A percentile compares a stretch with the other conserved stretches of the same genome.
These are phyloP conservation scores for Pseudomonodictys pantanalensis DNA, from an alignment of 495 filamentous ascomycete species.

Conservation along the genomic window DNA sequence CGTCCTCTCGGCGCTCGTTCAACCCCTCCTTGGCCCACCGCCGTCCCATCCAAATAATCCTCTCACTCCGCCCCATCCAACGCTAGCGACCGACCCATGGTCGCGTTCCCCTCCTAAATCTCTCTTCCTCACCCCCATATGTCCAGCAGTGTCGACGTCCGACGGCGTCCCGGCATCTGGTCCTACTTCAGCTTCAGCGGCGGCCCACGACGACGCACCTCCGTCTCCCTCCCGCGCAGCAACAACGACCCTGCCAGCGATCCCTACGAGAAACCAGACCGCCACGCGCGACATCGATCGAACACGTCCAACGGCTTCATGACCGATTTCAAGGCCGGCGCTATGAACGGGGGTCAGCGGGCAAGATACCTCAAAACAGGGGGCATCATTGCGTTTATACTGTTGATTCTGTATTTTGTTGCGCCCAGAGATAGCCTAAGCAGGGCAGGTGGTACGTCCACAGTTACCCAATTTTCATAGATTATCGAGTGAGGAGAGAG, in stretches of 20 bases:
- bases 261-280: slow-evolving; percentile 48
- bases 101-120: neutral
- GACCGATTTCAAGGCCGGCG: slow-evolving; percentile 44
- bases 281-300: slow-evolving; percentile 32
- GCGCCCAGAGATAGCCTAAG: slow-evolving; percentile 52
- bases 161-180: slow-evolving; percentile 47
- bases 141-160: slow-evolving; percentile 46
- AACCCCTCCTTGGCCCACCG: too few species aligned
- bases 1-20: too few species aligned
- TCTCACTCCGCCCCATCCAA: neutral
- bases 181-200: slow-evolving; percentile 49
- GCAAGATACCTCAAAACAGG: slow-evolving; percentile 78
- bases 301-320: slow-evolving; percentile 32
- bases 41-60: too few species aligned
- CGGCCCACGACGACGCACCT: slow-evolving; percentile 37
- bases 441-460: slow-evolving; percentile 17
- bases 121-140: slow-evolving; percentile 33
- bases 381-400: slow-evolving; percentile 68
- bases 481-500: slow-evolving; percentile 2
- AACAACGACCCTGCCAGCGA: slow-evolving; percentile 35
- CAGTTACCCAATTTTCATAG: too few species aligned
- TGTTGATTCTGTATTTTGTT: slow-evolving; percentile 74
- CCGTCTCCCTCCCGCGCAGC: slow-evolving; percentile 43
- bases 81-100: neutral
- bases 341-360: slow-evolving; percentile 50